A percentile compares a stretch with the other conserved stretches of the same genome.
Evolutionary conservation across 768 basidiomycete species (phyloP).

Genomic region (Boletus vinaceobasis): DNA sequence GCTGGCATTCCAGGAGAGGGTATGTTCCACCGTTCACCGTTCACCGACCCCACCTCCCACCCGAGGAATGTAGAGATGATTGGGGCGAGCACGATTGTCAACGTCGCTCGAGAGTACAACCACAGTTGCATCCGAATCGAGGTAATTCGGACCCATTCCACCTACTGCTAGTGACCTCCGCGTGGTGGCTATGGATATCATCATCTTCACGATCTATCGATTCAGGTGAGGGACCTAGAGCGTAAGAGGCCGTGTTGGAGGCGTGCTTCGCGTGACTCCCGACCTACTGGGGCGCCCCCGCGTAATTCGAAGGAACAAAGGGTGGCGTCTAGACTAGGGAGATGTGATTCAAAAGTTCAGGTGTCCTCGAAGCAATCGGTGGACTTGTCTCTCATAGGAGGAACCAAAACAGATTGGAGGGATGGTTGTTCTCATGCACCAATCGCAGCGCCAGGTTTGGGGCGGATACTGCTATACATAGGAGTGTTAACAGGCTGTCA

Average conservation of each 20-base stretch:
- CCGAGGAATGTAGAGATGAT: slow-evolving; percentile 32
- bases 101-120: slow-evolving; percentile 18
- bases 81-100: slow-evolving; percentile 42
- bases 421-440: slow-evolving; percentile 23
- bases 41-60: slow-evolving; percentile 49
- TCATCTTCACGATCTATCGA: slow-evolving; percentile 39
- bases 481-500: not conserved
- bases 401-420: slow-evolving; percentile 24
- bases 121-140: slow-evolving; percentile 4
- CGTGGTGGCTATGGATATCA: slow-evolving; percentile 46
- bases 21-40: slow-evolving; percentile 48
- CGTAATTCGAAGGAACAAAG: slow-evolving; percentile 41
- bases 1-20: slow-evolving; percentile 46
- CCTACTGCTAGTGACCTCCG: slow-evolving; percentile 54
- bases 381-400: slow-evolving; percentile 13
- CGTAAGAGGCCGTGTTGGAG: slow-evolving; percentile 27
- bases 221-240: slow-evolving; percentile 21
- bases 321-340: slow-evolving; percentile 35
- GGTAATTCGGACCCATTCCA: slow-evolving; percentile 48
- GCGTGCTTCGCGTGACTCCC: slow-evolving; percentile 1
- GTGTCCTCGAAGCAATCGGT: slow-evolving; percentile 6
- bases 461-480: slow-evolving; percentile 32
- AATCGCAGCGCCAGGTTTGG: slow-evolving; percentile 26
- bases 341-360: slow-evolving; percentile 29
- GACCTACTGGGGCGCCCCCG: not conserved